Evolutionary conservation across 2,329 filamentous ascomycete species (phyloP), one percentile per base, ranked within the genome.

Genomic region (Colletotrichum sp.): DNA sequence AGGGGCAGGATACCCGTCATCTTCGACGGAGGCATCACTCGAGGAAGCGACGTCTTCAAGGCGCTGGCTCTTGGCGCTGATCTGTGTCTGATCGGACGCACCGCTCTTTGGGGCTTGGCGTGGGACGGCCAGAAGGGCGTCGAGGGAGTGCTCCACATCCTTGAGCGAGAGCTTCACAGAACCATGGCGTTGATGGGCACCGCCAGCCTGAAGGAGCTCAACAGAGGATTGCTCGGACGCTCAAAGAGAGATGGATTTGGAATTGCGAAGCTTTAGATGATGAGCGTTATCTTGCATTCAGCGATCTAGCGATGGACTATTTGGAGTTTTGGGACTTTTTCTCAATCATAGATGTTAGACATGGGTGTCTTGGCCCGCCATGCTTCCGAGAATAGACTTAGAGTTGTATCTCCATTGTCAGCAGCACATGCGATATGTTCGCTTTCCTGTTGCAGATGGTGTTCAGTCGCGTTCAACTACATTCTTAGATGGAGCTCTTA

Each of bases 1-100:
- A 55, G 71, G 22, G 73, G 78, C 11, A 76, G 73, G 28, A 78
- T 82, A 25, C 81, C 81, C 2, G 78, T 83, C 9, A 71, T 74
- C 7, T 30, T 78, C 6, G 75, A 77, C 5, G 75, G 75, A 2
- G 75, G 75, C 27, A 75, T 77, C 48, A 75, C 71, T n/a, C 61
- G 63, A 3, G 75, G 75, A 7, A 72, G 52, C 5, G 75, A 77
- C 16, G 72, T 77, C 9, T 77, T 77, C 64, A 75, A 75, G 57
- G 75, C 75, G 3, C 72, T 77, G 5, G 72, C 75, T 8, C 30
- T 77, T 1, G 75, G 75, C 15, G 75, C 75, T 8, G 68, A 77
- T n/a, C 57, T 72, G 22, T 59, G 68, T 28, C 57, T 78, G 16
- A 66, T 77, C 13, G 75, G 75, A 15, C 39, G 75, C 6, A 75